Conservation (phyloP, 2,329 filamentous ascomycete species). For the Hypoxylon sp. region DNA sequence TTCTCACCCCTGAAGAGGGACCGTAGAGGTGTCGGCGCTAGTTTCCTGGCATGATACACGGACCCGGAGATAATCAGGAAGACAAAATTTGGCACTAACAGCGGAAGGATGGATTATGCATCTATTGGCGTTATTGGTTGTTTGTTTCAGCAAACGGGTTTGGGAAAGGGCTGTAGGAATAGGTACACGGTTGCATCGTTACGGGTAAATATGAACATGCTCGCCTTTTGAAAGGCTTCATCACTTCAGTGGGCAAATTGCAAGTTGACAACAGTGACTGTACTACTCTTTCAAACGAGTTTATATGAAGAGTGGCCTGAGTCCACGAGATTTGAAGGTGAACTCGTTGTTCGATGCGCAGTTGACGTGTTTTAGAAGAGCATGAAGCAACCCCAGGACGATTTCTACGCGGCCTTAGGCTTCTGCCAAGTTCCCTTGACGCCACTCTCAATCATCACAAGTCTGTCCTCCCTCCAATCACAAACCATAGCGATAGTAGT, state of each 20-base stretch:
- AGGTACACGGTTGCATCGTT: constrained; percentile 44
- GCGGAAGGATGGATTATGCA: constrained; percentile 38
- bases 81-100: constrained; percentile 18
- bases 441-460: constrained; percentile 47
- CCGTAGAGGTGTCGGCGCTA: constrained; percentile 71
- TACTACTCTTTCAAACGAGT: background rate
- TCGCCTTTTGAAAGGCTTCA: constrained; percentile 27
- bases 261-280: constrained; percentile 4
- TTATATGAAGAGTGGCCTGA: background rate
- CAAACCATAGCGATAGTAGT: constrained; percentile 45
- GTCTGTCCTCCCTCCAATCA: constrained; percentile 49
- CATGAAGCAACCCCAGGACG: background rate
- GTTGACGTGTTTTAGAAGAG: background rate
- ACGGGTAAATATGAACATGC: constrained; percentile 42
- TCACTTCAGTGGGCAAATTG: constrained; percentile 11
- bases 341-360: background rate
- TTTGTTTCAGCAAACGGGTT: constrained; percentile 16
- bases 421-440: constrained; percentile 40
- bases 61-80: constrained; percentile 26
- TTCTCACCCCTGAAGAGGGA: constrained; percentile 83
- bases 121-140: constrained; percentile 40
- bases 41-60: constrained; percentile 65
- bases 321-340: background rate
- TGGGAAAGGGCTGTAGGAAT: constrained; percentile 36
- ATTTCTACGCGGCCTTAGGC: constrained; percentile 35